These are phyloP conservation scores for Cryptosporidium xiaoi DNA, from an alignment of 169 alveolate genomes.

Conservation along the genomic window DNA sequence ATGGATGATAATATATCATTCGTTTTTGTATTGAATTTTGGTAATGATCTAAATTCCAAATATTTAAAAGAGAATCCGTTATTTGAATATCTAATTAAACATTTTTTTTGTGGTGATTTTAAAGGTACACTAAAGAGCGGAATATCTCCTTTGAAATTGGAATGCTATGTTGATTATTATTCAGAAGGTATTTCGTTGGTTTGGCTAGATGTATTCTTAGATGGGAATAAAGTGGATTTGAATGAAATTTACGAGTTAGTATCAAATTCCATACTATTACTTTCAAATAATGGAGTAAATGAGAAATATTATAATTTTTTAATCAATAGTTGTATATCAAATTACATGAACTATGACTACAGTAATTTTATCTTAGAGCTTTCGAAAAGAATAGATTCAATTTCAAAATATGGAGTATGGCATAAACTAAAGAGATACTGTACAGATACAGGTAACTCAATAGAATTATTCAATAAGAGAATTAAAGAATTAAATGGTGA, in stretches of 20 bases:
- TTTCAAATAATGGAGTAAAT: slow-evolving; percentile 7
- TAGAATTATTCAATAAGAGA: slow-evolving; percentile 4
- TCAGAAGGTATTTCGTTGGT: slow-evolving; percentile 20
- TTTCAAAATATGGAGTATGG: slow-evolving; percentile 17
- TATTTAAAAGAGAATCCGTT: slow-evolving; percentile 21
- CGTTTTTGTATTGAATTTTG: slow-evolving; percentile 11
- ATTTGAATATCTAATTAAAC: slow-evolving; percentile 31
- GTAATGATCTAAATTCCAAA: background rate
- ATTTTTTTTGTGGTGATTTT: slow-evolving; percentile 53
- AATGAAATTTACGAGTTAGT: slow-evolving; percentile 26
- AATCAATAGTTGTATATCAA: slow-evolving; percentile 13
- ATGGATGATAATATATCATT: slow-evolving; percentile 16
- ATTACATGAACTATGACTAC: slow-evolving; percentile 23
- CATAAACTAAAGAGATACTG: slow-evolving; percentile 24
- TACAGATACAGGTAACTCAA: background rate
- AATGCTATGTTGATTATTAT: slow-evolving; percentile 33
- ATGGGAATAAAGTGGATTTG: background rate
- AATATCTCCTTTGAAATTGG: slow-evolving; percentile 10
- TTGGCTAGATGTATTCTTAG: slow-evolving; percentile 15
- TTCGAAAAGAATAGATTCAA: slow-evolving; percentile 10
- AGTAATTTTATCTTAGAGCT: background rate
- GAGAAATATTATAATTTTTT: slow-evolving; percentile 11
- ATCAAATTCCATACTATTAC: slow-evolving; percentile 19
- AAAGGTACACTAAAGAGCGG: slow-evolving; percentile 36
- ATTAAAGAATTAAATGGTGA: background rate